These are phyloP conservation scores for Cryptococcus sp. DNA, from an alignment of 1,284 basidiomycete species.

Conservation along the genomic window DNA sequence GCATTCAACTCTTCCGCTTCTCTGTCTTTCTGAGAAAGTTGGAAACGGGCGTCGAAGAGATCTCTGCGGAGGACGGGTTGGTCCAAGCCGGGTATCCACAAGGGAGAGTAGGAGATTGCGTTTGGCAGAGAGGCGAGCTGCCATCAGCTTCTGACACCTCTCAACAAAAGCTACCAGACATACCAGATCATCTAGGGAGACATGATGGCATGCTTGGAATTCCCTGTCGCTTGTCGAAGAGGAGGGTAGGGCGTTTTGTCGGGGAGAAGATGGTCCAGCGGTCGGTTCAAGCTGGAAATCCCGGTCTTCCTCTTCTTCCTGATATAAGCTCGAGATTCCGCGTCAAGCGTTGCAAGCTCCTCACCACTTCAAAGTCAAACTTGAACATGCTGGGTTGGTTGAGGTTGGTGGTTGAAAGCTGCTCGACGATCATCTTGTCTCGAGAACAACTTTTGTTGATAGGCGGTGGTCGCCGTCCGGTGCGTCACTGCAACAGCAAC, in stretches of 20 bases:
- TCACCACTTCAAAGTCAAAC: conserved; percentile 47
- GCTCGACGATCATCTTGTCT: no score
- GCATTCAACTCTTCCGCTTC: conserved; percentile 8
- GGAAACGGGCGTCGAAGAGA: conserved; percentile 89
- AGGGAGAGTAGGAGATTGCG: conserved; percentile 40
- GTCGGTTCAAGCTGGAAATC: conserved; percentile 1
- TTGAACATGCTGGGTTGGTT: conserved; percentile 49
- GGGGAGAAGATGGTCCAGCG: background rate
- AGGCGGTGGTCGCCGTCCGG: no score
- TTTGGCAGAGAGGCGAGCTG: conserved; percentile 39
- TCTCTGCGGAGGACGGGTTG: conserved; percentile 60
- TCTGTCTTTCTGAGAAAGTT: conserved; percentile 55
- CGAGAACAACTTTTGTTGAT: no score
- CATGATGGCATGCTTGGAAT: conserved; percentile 20
- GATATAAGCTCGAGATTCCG: background rate
- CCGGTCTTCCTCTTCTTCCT: conserved; percentile 12
- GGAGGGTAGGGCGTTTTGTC: no score
- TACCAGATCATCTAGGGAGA: conserved; percentile 39
- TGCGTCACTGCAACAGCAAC: background rate
- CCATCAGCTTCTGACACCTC: background rate
- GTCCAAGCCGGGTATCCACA: conserved; percentile 8
- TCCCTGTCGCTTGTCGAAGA: background rate
- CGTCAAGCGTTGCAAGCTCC: background rate
- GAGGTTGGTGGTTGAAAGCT: no score
- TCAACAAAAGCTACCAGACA: conserved; percentile 2